phyloP scores from a whole-genome alignment of 1,284 basidiomycete genomes.

The Fomes fomentarius region DNA sequence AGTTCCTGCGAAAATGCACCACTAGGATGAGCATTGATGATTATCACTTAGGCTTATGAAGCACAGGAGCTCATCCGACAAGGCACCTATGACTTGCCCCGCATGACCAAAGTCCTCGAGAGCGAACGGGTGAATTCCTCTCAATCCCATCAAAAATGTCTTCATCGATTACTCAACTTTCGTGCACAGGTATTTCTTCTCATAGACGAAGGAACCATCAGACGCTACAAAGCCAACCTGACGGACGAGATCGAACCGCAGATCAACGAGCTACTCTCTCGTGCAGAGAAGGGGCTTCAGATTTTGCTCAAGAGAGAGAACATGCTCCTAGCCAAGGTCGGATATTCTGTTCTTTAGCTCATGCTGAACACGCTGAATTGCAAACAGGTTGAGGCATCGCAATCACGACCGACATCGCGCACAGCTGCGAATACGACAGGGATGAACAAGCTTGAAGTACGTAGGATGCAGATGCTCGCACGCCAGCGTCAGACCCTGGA shows the following conservation, averaged over 20 bases:
- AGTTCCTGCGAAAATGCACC: not conserved
- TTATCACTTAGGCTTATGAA: slow-evolving; percentile 55
- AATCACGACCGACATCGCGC: slow-evolving; percentile 44
- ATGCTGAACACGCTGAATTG: not conserved
- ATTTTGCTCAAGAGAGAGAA: slow-evolving; percentile 60
- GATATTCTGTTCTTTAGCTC: not conserved
- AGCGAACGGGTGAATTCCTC: slow-evolving; percentile 55
- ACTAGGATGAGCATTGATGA: not conserved
- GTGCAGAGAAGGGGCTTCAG: slow-evolving; percentile 69
- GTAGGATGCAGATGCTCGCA: slow-evolving; percentile 60
- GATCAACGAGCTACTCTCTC: slow-evolving; percentile 68
- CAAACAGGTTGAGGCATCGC: slow-evolving; percentile 54
- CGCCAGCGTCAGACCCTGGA: slow-evolving; percentile 68
- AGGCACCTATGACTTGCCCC: slow-evolving; percentile 68
- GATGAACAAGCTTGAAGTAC: slow-evolving; percentile 64
- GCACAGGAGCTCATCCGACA: slow-evolving; percentile 68
- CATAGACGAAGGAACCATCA: slow-evolving; percentile 68
- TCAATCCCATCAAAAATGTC: not conserved
- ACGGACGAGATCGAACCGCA: slow-evolving; percentile 80
- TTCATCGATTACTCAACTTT: not conserved
- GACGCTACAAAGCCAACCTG: slow-evolving; percentile 69
- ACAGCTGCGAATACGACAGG: slow-evolving; percentile 50
- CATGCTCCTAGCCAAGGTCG: slow-evolving; percentile 61
- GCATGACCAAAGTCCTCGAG: slow-evolving; percentile 66
- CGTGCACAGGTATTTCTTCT: slow-evolving; percentile 66